A percentile compares a stretch with the other conserved stretches of the same genome.
These are phyloP conservation scores for Blastomyces silverae DNA, from an alignment of 2,329 filamentous ascomycete genomes.

Conservation along the genomic window DNA sequence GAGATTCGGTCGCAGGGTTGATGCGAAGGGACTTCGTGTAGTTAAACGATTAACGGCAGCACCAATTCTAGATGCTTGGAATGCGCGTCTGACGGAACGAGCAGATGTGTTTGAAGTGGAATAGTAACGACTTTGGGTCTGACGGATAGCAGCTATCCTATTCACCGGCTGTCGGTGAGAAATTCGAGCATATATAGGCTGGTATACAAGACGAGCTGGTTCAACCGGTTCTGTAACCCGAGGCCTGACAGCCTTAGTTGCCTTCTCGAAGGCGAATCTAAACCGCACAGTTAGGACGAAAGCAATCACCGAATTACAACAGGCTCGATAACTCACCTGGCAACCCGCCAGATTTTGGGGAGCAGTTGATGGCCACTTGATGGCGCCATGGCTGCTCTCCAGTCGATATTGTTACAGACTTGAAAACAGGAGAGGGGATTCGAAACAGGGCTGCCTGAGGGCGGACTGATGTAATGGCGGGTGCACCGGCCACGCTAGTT, in stretches of 20 bases:
- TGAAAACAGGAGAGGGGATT: neutral
- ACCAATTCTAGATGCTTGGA: constrained; percentile 52
- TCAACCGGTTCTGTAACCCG: constrained; percentile 39
- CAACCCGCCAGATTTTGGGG: constrained; percentile 44
- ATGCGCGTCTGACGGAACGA: constrained; percentile 47
- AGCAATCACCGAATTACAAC: neutral
- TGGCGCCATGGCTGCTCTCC: constrained; percentile 39
- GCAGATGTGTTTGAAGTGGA: constrained; percentile 47
- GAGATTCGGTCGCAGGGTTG: constrained; percentile 80
- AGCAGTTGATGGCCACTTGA: constrained; percentile 46
- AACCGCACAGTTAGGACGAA: constrained; percentile 27
- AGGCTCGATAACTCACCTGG: constrained; percentile 35
- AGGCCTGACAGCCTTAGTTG: constrained; percentile 37
- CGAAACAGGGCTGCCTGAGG: neutral
- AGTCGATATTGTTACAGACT: neutral
- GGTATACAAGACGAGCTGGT: constrained; percentile 44
- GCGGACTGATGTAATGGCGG: constrained; percentile 4
- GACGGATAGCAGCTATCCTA: constrained; percentile 56
- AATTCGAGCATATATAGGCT: constrained; percentile 55
- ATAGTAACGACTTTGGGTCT: constrained; percentile 58
- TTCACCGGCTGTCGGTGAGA: constrained; percentile 54
- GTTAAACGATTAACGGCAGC: constrained; percentile 57
- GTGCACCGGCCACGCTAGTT: neutral
- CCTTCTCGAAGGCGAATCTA: constrained; percentile 46
- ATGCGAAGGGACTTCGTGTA: constrained; percentile 76